Percentiles rank a stretch among this genome's conserved stretches.
Conservation (phyloP, 2,329 filamentous ascomycete species). For the Cladosporium sp. region DNA sequence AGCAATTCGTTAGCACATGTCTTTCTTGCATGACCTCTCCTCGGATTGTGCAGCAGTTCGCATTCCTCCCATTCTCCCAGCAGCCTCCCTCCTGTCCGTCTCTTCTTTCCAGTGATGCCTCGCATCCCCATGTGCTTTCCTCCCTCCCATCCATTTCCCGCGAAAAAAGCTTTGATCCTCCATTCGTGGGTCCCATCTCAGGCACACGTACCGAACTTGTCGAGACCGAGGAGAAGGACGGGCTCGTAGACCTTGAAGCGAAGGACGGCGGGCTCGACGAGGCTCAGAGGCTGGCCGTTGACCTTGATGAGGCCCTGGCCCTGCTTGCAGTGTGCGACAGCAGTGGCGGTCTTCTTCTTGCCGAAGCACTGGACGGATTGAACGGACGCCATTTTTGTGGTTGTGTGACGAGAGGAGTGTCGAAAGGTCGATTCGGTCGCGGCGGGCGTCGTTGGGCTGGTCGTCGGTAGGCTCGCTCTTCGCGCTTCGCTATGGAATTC, state of each 20-base stretch:
- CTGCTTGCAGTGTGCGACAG: constrained; percentile 91
- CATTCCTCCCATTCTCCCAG: neutral
- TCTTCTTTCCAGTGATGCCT: constrained; percentile 1
- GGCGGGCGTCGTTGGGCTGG: constrained; percentile 20
- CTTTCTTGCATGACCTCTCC: constrained; percentile 15
- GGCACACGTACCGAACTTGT: constrained; percentile 73
- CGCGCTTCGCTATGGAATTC: neutral
- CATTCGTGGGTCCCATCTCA: neutral
- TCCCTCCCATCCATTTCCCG: neutral
- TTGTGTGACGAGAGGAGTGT: constrained; percentile 9
- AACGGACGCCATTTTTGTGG: constrained; percentile 64
- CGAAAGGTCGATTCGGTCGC: constrained; percentile 14
- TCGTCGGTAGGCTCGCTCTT: constrained; percentile 3
- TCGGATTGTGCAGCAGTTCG: neutral
- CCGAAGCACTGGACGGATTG: constrained; percentile 85
- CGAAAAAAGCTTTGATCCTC: constrained; percentile 8
- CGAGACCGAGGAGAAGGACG: constrained; percentile 91
- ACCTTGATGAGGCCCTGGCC: constrained; percentile 95
- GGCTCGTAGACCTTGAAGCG: constrained; percentile 99
- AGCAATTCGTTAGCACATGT: constrained; percentile 26
- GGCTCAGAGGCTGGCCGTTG: constrained; percentile 92
- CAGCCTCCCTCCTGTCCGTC: constrained; percentile 2
- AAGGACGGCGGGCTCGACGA: constrained; percentile 94
- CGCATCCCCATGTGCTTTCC: neutral
- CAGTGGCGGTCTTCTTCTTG: constrained; percentile 70